phyloP scores from a whole-genome alignment of 441 rosid genomes.

The Mallotus repandus region DNA sequence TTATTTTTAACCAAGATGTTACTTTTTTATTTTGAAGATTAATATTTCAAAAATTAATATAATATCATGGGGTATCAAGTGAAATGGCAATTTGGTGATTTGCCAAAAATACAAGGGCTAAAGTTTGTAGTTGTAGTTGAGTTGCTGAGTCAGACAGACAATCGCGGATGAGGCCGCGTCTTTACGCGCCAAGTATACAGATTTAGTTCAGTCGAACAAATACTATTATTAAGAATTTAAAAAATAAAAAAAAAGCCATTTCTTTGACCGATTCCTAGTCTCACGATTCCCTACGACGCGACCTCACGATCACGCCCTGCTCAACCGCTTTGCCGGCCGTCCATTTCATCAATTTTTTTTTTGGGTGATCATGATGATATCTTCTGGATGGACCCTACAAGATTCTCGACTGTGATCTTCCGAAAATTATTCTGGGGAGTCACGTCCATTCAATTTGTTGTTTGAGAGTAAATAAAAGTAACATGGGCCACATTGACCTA shows the following conservation, averaged over 20 bases:
- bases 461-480: background rate
- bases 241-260: background rate
- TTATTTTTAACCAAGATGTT: too few relatives aligned
- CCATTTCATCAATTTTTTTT: background rate
- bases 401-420: background rate
- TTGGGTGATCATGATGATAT: too few relatives aligned
- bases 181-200: background rate
- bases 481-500: constrained; percentile 1
- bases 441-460: background rate
- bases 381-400: constrained; percentile 18
- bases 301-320: constrained; percentile 21
- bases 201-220: background rate
- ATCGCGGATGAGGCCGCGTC: constrained; percentile 15
- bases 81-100: background rate
- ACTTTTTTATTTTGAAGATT: too few relatives aligned
- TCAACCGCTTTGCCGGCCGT: constrained; percentile 20
- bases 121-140: background rate
- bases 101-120: background rate
- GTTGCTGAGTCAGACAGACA: constrained; percentile 18
- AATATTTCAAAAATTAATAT: too few relatives aligned
- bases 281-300: constrained; percentile 35
- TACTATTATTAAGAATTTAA: background rate
- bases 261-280: constrained; percentile 32
- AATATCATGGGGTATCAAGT: too few relatives aligned
- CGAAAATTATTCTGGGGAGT: background rate